Evolutionary conservation across 2,329 filamentous ascomycete genomes (phyloP), one percentile per base, ranked within the genome.

Genomic region (Leptosphaerulina australis): DNA sequence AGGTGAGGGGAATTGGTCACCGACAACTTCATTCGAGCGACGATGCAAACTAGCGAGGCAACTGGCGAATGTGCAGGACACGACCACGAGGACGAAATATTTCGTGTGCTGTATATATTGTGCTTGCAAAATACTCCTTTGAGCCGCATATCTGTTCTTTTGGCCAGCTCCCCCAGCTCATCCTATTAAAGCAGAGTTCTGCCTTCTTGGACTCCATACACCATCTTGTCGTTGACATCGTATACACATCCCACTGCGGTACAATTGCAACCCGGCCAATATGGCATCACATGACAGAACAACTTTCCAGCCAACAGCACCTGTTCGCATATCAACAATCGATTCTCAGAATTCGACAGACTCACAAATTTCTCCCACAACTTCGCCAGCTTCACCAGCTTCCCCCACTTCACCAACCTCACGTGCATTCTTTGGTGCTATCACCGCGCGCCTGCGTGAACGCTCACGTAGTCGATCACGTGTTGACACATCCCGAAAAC

Each of bases 361-460:
- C 9, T 65, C 64, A 3, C 49, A 61, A 21, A 43, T 60, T 25
- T 68, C 67, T 21, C 62, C 65, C 11, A 55, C 54, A 22, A 38
- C 34, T 28, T 58, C 59, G 5, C 55, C 62, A 9, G 40, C 45
- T 12, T 69, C 64, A 7, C 65, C 67, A 8, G 59, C 62, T 24
- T 66, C 72, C n/a, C n/a, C n/a, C n/a, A 39, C 45, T 12, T 69
- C 64, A 7, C 65, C 67, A 8, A 59, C 62, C 22, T 66, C 72
- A 37, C 57, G 63, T 21, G 63, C 62, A 1, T 74, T 74, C 59
- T 72, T 74, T 47, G 65, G 66, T 20, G 66, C 69, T 43, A 70
- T 74, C 54, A 63, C 64, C 34, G 59, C 65, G 17, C 62, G 65
- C 33, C 63, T 74, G 20, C 60, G 63, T 20, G 67, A 67, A 14